These are phyloP conservation scores for Acacia melanoxylon DNA, from an alignment of 306 rosid species.

Conservation along the genomic window DNA sequence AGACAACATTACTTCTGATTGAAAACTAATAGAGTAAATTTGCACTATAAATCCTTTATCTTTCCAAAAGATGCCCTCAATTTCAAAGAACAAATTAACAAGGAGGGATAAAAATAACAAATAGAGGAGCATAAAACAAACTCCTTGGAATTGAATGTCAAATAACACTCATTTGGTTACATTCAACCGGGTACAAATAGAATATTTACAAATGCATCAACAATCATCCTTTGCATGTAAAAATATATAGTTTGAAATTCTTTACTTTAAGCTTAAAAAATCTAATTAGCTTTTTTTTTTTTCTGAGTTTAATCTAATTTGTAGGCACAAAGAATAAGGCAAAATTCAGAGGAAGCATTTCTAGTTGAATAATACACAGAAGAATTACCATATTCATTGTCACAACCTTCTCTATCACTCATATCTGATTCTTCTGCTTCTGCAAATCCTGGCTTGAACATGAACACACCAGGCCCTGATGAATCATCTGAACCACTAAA, in stretches of 20 bases:
- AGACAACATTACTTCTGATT: too few relatives aligned
- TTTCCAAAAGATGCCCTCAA: not conserved
- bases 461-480: slow-evolving; percentile 66
- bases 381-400: slow-evolving; percentile 52
- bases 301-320: slow-evolving; percentile 46
- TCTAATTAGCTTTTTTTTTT: too few relatives aligned
- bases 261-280: too few relatives aligned
- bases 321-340: slow-evolving; percentile 63
- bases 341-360: slow-evolving; percentile 44
- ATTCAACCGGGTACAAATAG: not conserved
- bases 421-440: slow-evolving; percentile 49
- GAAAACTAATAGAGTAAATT: too few relatives aligned
- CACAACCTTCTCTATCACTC: slow-evolving; percentile 46
- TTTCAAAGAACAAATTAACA: not conserved
- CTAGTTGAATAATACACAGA: slow-evolving; percentile 54
- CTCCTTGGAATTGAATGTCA: not conserved
- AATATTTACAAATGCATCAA: not conserved
- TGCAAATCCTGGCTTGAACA: slow-evolving; percentile 63
- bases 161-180: not conserved
- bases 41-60: too few relatives aligned
- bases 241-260: too few relatives aligned
- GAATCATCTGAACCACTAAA: slow-evolving; percentile 48
- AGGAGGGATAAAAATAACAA: too few relatives aligned
- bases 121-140: not conserved
- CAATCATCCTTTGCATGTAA: not conserved